Evolutionary conservation across 768 basidiomycete species (phyloP), one percentile per base, ranked within the genome.

Genomic region (Suillus variegatus): DNA sequence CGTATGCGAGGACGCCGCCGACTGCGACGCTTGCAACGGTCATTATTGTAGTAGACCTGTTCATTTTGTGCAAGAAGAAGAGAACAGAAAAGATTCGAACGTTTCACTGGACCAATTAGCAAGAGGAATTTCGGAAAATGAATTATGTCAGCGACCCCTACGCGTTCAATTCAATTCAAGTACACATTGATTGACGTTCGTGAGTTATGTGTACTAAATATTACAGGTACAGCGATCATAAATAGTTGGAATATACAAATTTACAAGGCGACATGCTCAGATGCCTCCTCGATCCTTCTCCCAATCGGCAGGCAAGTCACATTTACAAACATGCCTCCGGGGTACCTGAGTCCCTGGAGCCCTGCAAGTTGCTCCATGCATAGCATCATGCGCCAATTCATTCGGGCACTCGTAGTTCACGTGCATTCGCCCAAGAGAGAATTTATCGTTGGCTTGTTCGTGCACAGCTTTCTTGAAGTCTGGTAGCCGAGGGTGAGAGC

Each of bases 1-100:
- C 94, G 77, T 98, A 99, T 28, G 88, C 94, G 43, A 92, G 77
- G 46, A 89, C 71, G 56, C 79, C 74, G 55, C 88, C 83, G 52
- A 85, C 84, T 25, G 88, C 83, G 62, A 81, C 72, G 54, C 78
- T 77, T 25, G 81, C 79, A 69, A 80, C 75, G 44, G 82, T 77
- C 68, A 85, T 65, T 61, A 79, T 68, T 36, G 79, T 77, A 67
- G 80, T 71, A n/a, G 81, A 71, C 75, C 75, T 74, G 61, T 69
- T 68, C 72, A 76, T 75, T 65, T 67, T 62, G 52, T 70, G 46
- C n/a, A 28, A 57, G 73, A 70, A 70, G 70, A 70, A 71, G 67
- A 60, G 46, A 57, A 43, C 47, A 51, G 49, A 44, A 32, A 54
- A 32, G 22, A 60, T 46, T 40, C 18, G 57, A 51, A 65, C 64